A percentile compares a stretch with the other conserved stretches of the same genome.
phyloP scores from a whole-genome alignment of 164 flowering plant genomes.

The Saururus chinensis region DNA sequence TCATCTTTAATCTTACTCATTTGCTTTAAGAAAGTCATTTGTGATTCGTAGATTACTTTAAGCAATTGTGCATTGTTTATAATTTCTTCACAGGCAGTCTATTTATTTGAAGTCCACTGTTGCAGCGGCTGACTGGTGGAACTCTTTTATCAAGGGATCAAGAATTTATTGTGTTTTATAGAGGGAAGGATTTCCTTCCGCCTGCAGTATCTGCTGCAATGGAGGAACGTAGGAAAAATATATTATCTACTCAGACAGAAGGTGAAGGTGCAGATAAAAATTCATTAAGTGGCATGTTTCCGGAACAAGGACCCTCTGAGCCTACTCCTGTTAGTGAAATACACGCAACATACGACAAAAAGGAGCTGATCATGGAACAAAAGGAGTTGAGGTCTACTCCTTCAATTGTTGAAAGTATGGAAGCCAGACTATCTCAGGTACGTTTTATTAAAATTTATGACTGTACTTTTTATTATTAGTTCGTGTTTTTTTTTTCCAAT shows the following conservation, averaged over 20 bases:
- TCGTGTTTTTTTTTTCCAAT: background rate
- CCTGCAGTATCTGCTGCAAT: constrained; percentile 79
- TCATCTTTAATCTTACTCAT: too few species aligned
- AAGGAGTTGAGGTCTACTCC: constrained; percentile 20
- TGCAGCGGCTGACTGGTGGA: constrained; percentile 91
- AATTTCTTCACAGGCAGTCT: constrained; percentile 5
- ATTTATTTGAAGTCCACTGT: constrained; percentile 13
- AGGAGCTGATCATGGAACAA: constrained; percentile 11
- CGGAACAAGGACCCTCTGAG: constrained; percentile 8
- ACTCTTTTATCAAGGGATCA: constrained; percentile 66
- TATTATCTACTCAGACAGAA: constrained; percentile 1
- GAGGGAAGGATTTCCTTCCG: constrained; percentile 97
- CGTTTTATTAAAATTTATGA: constrained; percentile 4
- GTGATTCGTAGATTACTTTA: background rate
- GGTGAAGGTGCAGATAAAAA: constrained; percentile 1
- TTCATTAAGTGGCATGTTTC: constrained; percentile 10
- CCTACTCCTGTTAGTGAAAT: constrained; percentile 14
- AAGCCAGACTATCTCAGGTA: constrained; percentile 55
- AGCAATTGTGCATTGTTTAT: background rate
- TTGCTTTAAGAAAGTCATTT: too few species aligned
- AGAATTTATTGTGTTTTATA: constrained; percentile 67
- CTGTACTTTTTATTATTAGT: background rate
- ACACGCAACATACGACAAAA: constrained; percentile 10
- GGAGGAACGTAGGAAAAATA: constrained; percentile 43
- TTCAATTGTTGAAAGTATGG: constrained; percentile 30